phyloP scores from a whole-genome alignment of 148 eudicot genomes.

The Fallopia convolvulus region DNA sequence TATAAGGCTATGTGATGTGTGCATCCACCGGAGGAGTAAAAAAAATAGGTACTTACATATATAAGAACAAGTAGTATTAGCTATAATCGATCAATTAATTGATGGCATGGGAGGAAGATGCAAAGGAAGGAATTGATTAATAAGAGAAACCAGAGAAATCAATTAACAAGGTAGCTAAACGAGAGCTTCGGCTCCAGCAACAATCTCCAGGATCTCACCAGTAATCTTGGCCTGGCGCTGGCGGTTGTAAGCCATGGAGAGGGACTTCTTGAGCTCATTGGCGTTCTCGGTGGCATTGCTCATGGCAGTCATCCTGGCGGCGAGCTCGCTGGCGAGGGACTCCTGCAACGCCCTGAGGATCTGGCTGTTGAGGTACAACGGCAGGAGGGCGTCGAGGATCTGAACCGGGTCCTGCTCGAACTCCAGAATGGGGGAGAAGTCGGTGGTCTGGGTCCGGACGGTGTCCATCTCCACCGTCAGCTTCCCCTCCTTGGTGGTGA shows the following conservation, averaged over 20 bases:
- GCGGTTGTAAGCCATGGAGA: conserved; percentile 13
- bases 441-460: neutral
- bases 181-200: conserved; percentile 19
- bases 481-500: conserved; percentile 24
- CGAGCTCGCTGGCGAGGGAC: conserved; percentile 20
- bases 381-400: conserved; percentile 23
- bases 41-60: too few species aligned
- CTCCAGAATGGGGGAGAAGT: conserved; percentile 15
- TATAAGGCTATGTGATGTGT: too few species aligned
- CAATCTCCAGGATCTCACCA: conserved; percentile 21
- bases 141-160: neutral
- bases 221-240: conserved; percentile 21
- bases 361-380: conserved; percentile 23
- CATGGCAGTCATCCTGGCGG: conserved; percentile 22
- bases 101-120: too few species aligned
- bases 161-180: neutral
- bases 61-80: too few species aligned
- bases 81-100: too few species aligned
- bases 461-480: conserved; percentile 18
- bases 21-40: too few species aligned
- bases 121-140: too few species aligned
- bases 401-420: conserved; percentile 25
- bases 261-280: conserved; percentile 13
- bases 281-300: conserved; percentile 20
- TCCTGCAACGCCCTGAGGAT: conserved; percentile 21